A percentile compares a stretch with the other conserved stretches of the same genome.
Conservation (phyloP, 495 filamentous ascomycete genomes). For the Apiosordaria backusii region DNA sequence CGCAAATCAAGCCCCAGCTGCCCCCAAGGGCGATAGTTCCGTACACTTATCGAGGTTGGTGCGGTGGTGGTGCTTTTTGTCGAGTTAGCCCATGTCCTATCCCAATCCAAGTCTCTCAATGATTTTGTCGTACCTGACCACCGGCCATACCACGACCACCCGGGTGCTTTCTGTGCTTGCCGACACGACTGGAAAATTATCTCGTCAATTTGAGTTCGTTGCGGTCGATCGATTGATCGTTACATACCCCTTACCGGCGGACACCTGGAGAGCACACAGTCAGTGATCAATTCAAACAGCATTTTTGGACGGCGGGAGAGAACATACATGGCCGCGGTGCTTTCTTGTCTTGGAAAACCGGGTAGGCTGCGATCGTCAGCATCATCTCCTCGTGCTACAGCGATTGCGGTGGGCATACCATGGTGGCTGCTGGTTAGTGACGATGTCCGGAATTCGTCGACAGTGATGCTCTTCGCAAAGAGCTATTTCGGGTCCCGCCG, state of each 20-base stretch:
- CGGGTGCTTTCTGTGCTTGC: constrained; percentile 40
- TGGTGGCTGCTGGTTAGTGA: constrained; percentile 34
- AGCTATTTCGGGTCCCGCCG: constrained; percentile 25
- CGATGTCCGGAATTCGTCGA: constrained; percentile 33
- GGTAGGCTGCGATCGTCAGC: constrained; percentile 35
- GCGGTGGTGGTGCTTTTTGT: constrained; percentile 36
- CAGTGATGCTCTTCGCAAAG: constrained; percentile 30
- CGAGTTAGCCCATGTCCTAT: constrained; percentile 25
- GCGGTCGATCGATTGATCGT: constrained; percentile 22
- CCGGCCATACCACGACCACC: constrained; percentile 42
- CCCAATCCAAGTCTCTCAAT: constrained; percentile 1
- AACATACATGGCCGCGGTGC: constrained; percentile 40
- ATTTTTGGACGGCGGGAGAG: constrained; percentile 8
- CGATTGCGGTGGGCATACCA: constrained; percentile 29
- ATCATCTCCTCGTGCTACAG: constrained; percentile 10
- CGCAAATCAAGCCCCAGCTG: constrained; percentile 9
- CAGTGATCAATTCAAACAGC: constrained; percentile 19
- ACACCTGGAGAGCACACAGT: constrained; percentile 30
- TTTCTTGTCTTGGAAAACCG: constrained; percentile 40
- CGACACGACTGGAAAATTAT: constrained; percentile 30
- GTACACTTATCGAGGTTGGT: constrained; percentile 40
- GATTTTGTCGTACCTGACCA: constrained; percentile 32
- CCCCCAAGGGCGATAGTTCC: constrained; percentile 11
- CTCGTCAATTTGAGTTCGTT: constrained; percentile 27
- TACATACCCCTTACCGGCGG: constrained; percentile 40